These are phyloP conservation scores for Phytophthora rubi DNA, from an alignment of 352 stramenopile genomes.

Conservation along the genomic window DNA sequence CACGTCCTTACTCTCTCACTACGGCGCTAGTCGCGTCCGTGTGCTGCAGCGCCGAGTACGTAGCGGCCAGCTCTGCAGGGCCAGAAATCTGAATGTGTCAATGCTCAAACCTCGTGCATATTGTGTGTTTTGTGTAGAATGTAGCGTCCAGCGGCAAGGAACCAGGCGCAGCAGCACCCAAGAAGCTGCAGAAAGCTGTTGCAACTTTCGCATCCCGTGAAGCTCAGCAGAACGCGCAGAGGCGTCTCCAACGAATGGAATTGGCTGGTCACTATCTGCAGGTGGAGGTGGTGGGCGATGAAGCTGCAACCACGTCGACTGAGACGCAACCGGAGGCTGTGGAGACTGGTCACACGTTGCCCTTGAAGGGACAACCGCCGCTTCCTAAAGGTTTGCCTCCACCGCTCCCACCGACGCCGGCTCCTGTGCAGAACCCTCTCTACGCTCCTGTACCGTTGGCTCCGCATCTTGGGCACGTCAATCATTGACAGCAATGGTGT, in stretches of 20 bases:
- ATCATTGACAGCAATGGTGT: not conserved
- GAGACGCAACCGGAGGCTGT: conserved; percentile 14
- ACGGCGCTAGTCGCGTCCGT: conserved; percentile 56
- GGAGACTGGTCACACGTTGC: not conserved
- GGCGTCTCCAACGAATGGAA: conserved; percentile 53
- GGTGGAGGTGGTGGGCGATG: conserved; percentile 36
- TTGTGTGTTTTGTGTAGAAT: conserved; percentile 29
- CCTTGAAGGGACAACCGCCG: conserved; percentile 25
- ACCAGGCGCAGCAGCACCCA: conserved; percentile 23
- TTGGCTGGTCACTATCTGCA: conserved; percentile 60
- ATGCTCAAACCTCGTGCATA: not conserved
- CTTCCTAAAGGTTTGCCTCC: conserved; percentile 42
- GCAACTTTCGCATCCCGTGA: conserved; percentile 47
- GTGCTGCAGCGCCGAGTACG: conserved; percentile 47
- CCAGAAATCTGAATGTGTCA: conserved; percentile 10
- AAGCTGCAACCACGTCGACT: conserved; percentile 10
- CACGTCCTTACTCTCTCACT: conserved; percentile 62
- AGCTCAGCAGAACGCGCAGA: conserved; percentile 44
- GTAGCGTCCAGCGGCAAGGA: conserved; percentile 38
- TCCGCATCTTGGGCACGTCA: conserved; percentile 73
- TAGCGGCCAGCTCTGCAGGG: not conserved
- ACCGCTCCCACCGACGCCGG: conserved; percentile 31
- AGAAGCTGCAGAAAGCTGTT: conserved; percentile 51
- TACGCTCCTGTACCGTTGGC: conserved; percentile 59
- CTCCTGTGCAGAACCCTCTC: conserved; percentile 15